Base-by-base conservation (phyloP, 345 rosid genomes). In the Pugionium dolabratum region DNA sequence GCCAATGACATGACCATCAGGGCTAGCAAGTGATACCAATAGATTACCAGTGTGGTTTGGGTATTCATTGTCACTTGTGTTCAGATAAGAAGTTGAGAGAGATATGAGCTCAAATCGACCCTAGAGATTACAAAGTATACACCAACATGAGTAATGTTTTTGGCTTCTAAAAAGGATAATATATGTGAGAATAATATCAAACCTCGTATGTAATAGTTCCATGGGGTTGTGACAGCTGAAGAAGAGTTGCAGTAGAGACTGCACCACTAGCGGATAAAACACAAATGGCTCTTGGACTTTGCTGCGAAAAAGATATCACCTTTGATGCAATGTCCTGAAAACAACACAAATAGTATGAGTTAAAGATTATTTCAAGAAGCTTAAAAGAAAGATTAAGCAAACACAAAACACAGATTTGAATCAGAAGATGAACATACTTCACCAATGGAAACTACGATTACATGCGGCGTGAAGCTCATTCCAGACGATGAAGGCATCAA, bases 121-220 rank as follows among this genome's bases (percentile, higher is more conserved):
- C 99, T 94, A 64, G 47, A 71, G 45, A 51, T 50, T 35, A 28
- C 3, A 76, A 29, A 51, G 27, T 54, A 75, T 43, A 64, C 33
- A 37, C 25, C 52, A 41, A 28, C 41, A 72, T 57, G 29, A 72
- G 70, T 46, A 46, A 8, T 9, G 35, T 18, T 31, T 18, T 25
- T 42, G 2, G 9, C 31, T 37, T 45, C 8, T 51, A 7, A 42
- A 18, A 50, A 18, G 18, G 18, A 26, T 1, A 70, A 8, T 6
- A 28, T 9, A 52, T 2, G 3, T 1, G 1, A 7, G 7, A 25
- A 45, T 18, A 4, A 49, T n/a, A 40, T 10, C 3, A 45, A 36
- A 94, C 99, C 96, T 94, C 99, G 50, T 90, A 90, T 46, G 88
- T 86, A 45, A 90, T 84, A 34, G 84, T 72, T 78, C 96, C 95